phyloP scores from a whole-genome alignment of 2,329 filamentous ascomycete genomes.

The Xylariaceae sp. region DNA sequence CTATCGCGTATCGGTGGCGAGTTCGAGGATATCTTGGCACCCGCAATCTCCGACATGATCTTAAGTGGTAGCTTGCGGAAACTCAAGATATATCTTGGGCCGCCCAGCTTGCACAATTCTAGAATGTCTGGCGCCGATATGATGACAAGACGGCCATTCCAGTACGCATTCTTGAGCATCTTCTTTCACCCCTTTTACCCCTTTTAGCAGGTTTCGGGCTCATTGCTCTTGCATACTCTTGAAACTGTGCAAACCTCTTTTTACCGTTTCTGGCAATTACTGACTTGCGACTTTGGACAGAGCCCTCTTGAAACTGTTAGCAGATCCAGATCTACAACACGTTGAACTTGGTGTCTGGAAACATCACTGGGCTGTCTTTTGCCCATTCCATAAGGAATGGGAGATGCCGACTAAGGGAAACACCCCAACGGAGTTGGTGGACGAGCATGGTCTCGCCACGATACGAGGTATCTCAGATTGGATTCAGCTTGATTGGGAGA shows the following conservation, averaged over 20 bases:
- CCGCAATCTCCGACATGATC: constrained; percentile 42
- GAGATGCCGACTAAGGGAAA: constrained; percentile 17
- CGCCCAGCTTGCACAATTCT: constrained; percentile 28
- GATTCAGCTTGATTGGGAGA: constrained; percentile 26
- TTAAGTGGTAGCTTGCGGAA: constrained; percentile 37
- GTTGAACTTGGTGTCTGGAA: constrained; percentile 48
- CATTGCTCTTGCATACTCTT: too few relatives aligned
- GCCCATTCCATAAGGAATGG: constrained; percentile 47
- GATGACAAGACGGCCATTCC: constrained; percentile 40
- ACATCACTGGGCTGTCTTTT: constrained; percentile 49
- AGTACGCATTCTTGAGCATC: constrained; percentile 1
- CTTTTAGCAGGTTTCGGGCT: too few relatives aligned
- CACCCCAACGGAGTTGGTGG: constrained; percentile 27
- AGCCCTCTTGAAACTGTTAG: constrained; percentile 50
- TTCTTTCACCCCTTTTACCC: too few relatives aligned
- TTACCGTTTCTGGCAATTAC: background rate
- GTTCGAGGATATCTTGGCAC: constrained; percentile 39
- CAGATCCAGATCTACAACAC: constrained; percentile 53
- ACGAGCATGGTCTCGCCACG: constrained; percentile 32
- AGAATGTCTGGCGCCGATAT: constrained; percentile 28
- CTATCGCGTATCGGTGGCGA: constrained; percentile 41
- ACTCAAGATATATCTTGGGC: constrained; percentile 36
- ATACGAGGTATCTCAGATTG: constrained; percentile 25
- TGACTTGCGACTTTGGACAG: background rate
- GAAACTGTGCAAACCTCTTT: too few relatives aligned